phyloP scores from a whole-genome alignment of 2,329 filamentous ascomycete species.

The Elsinoe necatrix region DNA sequence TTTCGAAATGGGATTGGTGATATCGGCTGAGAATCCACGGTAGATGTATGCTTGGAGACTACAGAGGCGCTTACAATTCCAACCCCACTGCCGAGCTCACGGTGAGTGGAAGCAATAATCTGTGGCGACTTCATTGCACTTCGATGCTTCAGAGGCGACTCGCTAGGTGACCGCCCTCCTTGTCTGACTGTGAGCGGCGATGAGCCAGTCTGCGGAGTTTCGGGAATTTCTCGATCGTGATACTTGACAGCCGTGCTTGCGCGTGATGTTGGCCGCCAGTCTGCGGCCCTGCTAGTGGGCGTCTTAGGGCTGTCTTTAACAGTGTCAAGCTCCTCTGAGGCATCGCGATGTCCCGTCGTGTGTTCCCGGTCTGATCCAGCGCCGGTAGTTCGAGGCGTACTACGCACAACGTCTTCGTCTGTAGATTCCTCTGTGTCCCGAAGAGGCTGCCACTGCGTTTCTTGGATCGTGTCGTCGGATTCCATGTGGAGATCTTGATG shows the following conservation, averaged over 20 bases:
- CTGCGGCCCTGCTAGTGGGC: background rate
- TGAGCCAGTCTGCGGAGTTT: background rate
- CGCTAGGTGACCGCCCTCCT: background rate
- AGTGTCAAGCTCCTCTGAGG: background rate
- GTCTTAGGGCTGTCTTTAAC: conserved; percentile 11
- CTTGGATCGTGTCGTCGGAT: background rate
- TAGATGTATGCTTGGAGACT: background rate
- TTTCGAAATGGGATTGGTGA: conserved; percentile 13
- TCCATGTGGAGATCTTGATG: background rate
- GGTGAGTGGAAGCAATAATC: background rate
- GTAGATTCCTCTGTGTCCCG: background rate
- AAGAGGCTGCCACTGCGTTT: conserved; percentile 5
- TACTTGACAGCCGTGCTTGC: background rate
- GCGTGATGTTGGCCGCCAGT: background rate
- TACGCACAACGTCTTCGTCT: background rate
- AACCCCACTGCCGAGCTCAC: background rate
- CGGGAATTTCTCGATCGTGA: conserved; percentile 20
- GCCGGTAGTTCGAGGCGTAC: background rate
- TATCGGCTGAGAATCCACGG: background rate
- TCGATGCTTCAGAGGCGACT: conserved; percentile 20
- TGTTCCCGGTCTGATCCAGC: background rate
- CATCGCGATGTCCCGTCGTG: background rate
- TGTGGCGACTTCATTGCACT: conserved; percentile 12
- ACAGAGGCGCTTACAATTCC: background rate
- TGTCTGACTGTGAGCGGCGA: conserved; percentile 9